Conservation (phyloP, 2,329 filamentous ascomycete species). For the Knufia fluminis region DNA sequence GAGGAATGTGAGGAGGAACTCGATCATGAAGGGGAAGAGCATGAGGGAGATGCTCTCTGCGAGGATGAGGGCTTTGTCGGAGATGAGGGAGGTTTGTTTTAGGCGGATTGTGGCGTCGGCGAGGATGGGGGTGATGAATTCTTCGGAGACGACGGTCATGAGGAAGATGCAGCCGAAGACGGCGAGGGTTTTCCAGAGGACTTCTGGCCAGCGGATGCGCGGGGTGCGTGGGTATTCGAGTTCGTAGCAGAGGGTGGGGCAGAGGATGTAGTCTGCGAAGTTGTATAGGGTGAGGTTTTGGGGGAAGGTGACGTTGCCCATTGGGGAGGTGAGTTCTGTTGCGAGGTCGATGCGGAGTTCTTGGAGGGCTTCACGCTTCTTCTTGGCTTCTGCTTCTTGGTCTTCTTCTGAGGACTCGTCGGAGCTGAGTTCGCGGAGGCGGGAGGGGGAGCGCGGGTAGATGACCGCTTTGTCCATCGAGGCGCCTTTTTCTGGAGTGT, state of each 20-base stretch:
- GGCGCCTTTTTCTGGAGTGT: constrained; percentile 57
- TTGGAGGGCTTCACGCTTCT: constrained; percentile 46
- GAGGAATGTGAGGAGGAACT: constrained; percentile 87
- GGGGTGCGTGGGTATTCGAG: constrained; percentile 81
- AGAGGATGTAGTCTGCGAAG: constrained; percentile 78
- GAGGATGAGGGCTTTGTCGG: constrained; percentile 69
- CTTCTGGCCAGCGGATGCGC: constrained; percentile 66
- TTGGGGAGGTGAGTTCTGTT: constrained; percentile 78
- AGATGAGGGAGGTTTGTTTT: constrained; percentile 35
- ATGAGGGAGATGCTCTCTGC: constrained; percentile 84
- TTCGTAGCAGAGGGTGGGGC: constrained; percentile 95
- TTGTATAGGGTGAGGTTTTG: constrained; percentile 75
- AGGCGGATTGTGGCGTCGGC: constrained; percentile 57
- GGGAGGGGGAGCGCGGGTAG: constrained; percentile 53
- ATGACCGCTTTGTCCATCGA: constrained; percentile 63
- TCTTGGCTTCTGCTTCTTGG: constrained; percentile 13
- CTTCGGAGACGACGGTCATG: constrained; percentile 80
- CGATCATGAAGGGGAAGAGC: constrained; percentile 95
- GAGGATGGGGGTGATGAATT: constrained; percentile 89
- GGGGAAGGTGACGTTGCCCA: constrained; percentile 84
- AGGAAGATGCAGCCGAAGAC: constrained; percentile 96
- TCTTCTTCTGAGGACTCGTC: constrained; percentile 23
- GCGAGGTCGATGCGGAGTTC: constrained; percentile 79
- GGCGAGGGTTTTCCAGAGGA: constrained; percentile 76
- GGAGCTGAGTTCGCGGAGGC: constrained; percentile 21